Conservation (phyloP, 352 stramenopile genomes). For the Phytophthora boehmeriae region DNA sequence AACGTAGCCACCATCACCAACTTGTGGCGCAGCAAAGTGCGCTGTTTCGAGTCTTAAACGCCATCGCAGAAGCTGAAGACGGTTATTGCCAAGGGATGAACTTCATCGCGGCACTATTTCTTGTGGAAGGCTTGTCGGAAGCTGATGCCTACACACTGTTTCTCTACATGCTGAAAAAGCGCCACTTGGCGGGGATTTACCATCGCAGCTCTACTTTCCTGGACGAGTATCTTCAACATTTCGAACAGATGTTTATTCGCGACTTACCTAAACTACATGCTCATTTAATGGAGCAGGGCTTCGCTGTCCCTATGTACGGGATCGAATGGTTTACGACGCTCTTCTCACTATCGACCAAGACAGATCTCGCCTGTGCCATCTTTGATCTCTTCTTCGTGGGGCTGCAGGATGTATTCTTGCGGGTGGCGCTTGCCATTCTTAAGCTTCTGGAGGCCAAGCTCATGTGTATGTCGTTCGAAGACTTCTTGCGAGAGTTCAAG, state of each 20-base stretch:
- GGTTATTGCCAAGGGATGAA: slow-evolving; percentile 91
- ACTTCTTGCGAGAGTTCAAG: slow-evolving; percentile 87
- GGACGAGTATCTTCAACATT: slow-evolving; percentile 85
- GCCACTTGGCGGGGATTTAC: slow-evolving; percentile 80
- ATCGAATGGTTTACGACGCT: slow-evolving; percentile 91
- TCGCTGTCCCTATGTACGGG: slow-evolving; percentile 81
- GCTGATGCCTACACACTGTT: slow-evolving; percentile 84
- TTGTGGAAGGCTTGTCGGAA: slow-evolving; percentile 82
- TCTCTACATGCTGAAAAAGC: slow-evolving; percentile 82
- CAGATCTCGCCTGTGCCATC: slow-evolving; percentile 79
- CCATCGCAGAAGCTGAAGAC: slow-evolving; percentile 76
- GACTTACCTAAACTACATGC: slow-evolving; percentile 71
- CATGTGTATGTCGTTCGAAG: slow-evolving; percentile 86
- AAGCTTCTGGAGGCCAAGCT: slow-evolving; percentile 81
- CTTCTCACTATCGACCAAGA: slow-evolving; percentile 86
- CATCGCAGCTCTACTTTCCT: slow-evolving; percentile 85
- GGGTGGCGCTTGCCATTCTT: slow-evolving; percentile 76
- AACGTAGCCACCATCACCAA: slow-evolving; percentile 51
- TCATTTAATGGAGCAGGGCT: slow-evolving; percentile 70
- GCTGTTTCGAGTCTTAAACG: slow-evolving; percentile 83
- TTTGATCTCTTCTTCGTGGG: slow-evolving; percentile 88
- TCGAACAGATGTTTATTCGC: slow-evolving; percentile 71
- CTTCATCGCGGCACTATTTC: slow-evolving; percentile 87
- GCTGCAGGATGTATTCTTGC: slow-evolving; percentile 82
- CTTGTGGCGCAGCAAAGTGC: slow-evolving; percentile 61